Percentiles rank a stretch among this genome's conserved stretches.
phyloP scores from a whole-genome alignment of 495 filamentous ascomycete genomes.

The Choiromyces venosus region DNA sequence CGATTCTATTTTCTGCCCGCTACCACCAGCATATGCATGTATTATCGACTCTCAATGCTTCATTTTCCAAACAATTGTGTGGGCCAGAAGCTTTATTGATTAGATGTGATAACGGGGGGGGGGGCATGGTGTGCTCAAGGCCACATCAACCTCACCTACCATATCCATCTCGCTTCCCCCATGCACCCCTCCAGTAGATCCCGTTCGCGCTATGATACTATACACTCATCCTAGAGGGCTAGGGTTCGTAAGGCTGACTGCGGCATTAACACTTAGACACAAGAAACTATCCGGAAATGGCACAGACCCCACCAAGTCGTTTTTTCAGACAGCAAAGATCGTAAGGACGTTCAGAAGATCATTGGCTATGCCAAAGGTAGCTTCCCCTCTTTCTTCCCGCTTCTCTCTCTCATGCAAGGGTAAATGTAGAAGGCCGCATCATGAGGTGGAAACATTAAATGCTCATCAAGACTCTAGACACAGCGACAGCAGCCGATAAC shows the following conservation, averaged over 20 bases:
- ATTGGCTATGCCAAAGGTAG: slow-evolving; percentile 52
- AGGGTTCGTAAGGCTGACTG: slow-evolving; percentile 13
- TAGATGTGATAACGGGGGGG: not conserved
- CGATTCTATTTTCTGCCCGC: not conserved
- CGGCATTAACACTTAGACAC: slow-evolving; percentile 39
- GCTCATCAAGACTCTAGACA: slow-evolving; percentile 20
- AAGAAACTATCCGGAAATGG: slow-evolving; percentile 54
- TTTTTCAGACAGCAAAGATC: slow-evolving; percentile 57
- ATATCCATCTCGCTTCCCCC: not conserved
- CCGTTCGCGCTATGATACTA: not conserved
- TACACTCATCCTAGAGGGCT: not conserved
- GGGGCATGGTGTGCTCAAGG: not conserved
- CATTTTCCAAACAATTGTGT: not conserved
- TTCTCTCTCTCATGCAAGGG: not conserved
- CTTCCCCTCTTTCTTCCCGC: slow-evolving; percentile 40
- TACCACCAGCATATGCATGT: not conserved
- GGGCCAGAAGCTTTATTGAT: not conserved
- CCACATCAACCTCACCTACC: not conserved
- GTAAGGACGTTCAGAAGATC: slow-evolving; percentile 51
- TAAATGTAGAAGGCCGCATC: not conserved
- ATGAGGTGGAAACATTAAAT: not conserved
- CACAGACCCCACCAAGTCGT: slow-evolving; percentile 56
- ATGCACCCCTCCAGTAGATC: not conserved
- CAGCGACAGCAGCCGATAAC: slow-evolving; percentile 45
- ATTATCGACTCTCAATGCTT: not conserved